Conservation (phyloP, 495 filamentous ascomycete species). For the Xylaria sp. region DNA sequence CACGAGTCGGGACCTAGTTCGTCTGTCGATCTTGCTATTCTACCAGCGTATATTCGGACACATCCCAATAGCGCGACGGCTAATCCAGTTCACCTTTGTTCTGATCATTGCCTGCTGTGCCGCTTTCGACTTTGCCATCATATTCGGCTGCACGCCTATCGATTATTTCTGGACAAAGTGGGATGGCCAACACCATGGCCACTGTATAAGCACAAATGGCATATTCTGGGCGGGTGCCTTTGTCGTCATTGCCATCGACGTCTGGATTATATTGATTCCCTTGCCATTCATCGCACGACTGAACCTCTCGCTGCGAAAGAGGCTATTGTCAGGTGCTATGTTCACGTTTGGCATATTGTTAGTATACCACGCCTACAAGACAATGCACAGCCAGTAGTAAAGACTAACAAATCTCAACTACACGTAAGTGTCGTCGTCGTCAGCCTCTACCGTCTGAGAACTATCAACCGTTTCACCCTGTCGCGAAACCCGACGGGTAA, state of each 20-base stretch:
- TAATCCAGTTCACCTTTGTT: constrained; percentile 40
- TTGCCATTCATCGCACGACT: constrained; percentile 17
- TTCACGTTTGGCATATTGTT: background rate
- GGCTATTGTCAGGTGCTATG: background rate
- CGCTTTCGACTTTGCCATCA: constrained; percentile 50
- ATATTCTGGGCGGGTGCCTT: constrained; percentile 55
- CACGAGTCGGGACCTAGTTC: constrained; percentile 36
- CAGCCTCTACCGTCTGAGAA: too few relatives aligned
- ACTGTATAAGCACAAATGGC: constrained; percentile 55
- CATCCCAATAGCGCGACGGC: too few relatives aligned
- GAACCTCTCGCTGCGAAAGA: constrained; percentile 17
- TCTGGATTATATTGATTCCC: constrained; percentile 52
- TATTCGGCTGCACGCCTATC: constrained; percentile 55
- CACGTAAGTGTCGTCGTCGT: too few relatives aligned
- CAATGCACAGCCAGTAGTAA: too few relatives aligned
- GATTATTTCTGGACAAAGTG: constrained; percentile 50
- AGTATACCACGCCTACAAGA: too few relatives aligned
- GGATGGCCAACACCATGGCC: constrained; percentile 49
- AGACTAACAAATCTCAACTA: too few relatives aligned
- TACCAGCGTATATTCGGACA: constrained; percentile 44
- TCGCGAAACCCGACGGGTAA: too few relatives aligned
- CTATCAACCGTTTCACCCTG: too few relatives aligned
- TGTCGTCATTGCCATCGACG: constrained; percentile 58
- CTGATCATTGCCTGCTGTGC: constrained; percentile 47
- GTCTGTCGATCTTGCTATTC: constrained; percentile 52